Evolutionary conservation across 2,329 filamentous ascomycete genomes (phyloP), one percentile per base, ranked within the genome.

Genomic region (Fusarium sambucinum): DNA sequence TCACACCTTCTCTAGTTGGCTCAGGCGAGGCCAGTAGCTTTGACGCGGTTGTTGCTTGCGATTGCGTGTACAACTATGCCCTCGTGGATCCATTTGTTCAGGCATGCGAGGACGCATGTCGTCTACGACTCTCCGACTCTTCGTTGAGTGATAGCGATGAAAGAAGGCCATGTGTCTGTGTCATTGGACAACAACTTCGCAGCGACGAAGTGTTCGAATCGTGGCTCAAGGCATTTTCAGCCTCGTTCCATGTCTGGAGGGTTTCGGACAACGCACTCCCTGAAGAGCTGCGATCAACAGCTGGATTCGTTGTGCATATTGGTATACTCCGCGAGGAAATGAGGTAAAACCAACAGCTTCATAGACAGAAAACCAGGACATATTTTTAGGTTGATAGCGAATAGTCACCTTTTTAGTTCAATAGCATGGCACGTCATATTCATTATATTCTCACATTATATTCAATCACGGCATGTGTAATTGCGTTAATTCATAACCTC

Each of bases 1-100:
- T 90, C 12, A 85, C 80, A 25, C 67, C 76, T 12, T 72, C 73
- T 4, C 77, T 87, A 30, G 81, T 80, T 2, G 77, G 79, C 13
- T 76, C 76, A 16, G 63, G 69, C 17, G 66, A 54, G 37, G 74
- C 66, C 44, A 75, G 71, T 73, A 84, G 85, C 59, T 90, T 96
- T 69, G 91, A 96, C 73, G 80, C 89, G 16, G 83, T 98, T 13
- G 77, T 98, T 35, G 93, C 94, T 6, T 97, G 93, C 75, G 96
- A 99, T 78, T 97, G 94, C 78, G 91, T 99, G 71, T 99, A 96
- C 83, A 99, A 98, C 79, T 92, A 97, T 69, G 87, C 91, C 4
- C 86, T 98, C 5, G 87, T 98, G 25, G 82, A 87, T 42, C 93
- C 94, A 0, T 87, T 98, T 48, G 92, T 96, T n/a, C 87, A 90